Evolutionary conservation across 805 yeast genomes (phyloP).

Genomic region (Myxozyma sirexii): DNA sequence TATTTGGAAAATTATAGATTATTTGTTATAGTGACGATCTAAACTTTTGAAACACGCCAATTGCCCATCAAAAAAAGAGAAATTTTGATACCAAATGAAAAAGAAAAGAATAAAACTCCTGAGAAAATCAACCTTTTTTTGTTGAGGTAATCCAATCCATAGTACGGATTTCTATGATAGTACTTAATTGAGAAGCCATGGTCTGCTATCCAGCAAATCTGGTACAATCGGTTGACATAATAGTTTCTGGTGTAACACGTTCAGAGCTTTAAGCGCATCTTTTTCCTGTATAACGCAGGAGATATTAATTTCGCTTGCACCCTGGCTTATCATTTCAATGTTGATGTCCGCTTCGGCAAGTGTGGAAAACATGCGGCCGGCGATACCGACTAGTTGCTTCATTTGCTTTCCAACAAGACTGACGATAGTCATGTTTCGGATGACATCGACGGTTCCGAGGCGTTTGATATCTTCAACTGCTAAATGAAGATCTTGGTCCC

Average conservation of each 20-base stretch:
- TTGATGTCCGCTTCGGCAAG: constrained; percentile 89
- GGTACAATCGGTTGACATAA: constrained; percentile 42
- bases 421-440: constrained; percentile 84
- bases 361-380: constrained; percentile 94
- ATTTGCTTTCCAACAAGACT: constrained; percentile 95
- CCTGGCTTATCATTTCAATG: constrained; percentile 98
- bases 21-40: background rate
- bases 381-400: constrained; percentile 96
- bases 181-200: constrained; percentile 24
- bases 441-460: constrained; percentile 87
- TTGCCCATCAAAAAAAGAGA: background rate
- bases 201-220: constrained; percentile 28
- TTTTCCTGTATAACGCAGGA: constrained; percentile 87
- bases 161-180: too few relatives aligned
- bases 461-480: constrained; percentile 78
- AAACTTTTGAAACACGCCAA: background rate
- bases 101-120: background rate
- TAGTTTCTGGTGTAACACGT: constrained; percentile 77
- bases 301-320: constrained; percentile 96
- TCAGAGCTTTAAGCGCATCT: constrained; percentile 83
- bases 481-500: constrained; percentile 59
- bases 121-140: too few relatives aligned
- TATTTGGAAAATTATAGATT: too few relatives aligned
- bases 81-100: background rate
- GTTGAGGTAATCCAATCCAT: too few relatives aligned